These are phyloP conservation scores for Deinandra increscens DNA, from an alignment of 129 eudicot species.

Conservation along the genomic window DNA sequence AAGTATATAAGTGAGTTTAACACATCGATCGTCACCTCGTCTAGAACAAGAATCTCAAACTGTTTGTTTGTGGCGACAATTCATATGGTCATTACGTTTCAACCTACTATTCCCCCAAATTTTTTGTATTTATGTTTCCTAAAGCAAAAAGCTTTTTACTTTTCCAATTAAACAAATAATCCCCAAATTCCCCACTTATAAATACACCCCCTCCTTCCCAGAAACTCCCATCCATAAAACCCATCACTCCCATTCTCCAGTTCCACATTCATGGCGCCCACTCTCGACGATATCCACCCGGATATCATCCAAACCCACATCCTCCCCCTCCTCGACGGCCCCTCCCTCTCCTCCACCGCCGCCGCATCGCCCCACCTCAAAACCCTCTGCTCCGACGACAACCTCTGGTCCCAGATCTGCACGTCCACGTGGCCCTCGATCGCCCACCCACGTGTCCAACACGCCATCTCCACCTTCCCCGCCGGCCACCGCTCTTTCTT, in stretches of 20 bases:
- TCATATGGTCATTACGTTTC: no score
- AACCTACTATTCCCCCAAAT: no score
- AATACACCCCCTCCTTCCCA: background rate
- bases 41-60: no score
- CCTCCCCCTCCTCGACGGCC: conserved; percentile 30
- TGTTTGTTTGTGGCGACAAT: no score
- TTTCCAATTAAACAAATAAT: no score
- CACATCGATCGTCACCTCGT: no score
- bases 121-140: no score
- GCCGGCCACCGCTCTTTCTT: conserved; percentile 33
- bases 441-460: conserved; percentile 8
- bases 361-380: conserved; percentile 16
- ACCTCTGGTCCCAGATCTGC: conserved; percentile 21
- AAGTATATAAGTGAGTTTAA: no score
- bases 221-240: background rate
- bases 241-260: background rate
- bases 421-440: conserved; percentile 23
- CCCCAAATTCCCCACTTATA: background rate
- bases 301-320: conserved; percentile 28
- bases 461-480: conserved; percentile 28
- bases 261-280: no score
- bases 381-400: conserved; percentile 19
- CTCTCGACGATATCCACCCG: conserved; percentile 19
- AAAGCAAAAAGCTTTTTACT: no score
- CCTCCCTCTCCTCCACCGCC: conserved; percentile 19